phyloP scores from a whole-genome alignment of 768 basidiomycete species.

The Cystobasidium ongulense region DNA sequence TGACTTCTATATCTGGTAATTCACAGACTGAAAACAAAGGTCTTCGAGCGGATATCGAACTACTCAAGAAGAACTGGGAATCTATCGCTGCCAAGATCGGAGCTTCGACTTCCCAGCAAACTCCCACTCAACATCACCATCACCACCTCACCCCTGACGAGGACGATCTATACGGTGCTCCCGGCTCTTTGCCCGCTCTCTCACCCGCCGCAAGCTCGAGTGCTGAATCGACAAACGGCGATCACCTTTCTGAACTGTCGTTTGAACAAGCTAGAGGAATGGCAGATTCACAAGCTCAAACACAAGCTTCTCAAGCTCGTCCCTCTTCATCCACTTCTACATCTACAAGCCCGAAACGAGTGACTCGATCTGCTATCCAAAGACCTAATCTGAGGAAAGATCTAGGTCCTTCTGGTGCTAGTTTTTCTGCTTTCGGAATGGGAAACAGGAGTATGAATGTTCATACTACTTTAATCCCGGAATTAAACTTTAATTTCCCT shows the following conservation, averaged over 20 bases:
- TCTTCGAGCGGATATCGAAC: conserved; percentile 45
- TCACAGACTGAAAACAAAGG: conserved; percentile 32
- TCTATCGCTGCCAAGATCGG: conserved; percentile 39
- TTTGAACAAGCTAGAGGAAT: conserved; percentile 34
- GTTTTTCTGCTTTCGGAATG: conserved; percentile 17
- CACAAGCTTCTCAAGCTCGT: conserved; percentile 3
- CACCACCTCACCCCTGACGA: conserved; percentile 9
- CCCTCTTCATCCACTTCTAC: conserved; percentile 34
- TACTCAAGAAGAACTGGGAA: conserved; percentile 46
- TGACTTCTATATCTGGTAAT: not conserved
- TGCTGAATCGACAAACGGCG: conserved; percentile 26
- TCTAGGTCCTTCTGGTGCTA: conserved; percentile 33
- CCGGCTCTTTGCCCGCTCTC: conserved; percentile 12
- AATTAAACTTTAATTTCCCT: conserved; percentile 12
- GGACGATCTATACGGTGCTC: conserved; percentile 26
- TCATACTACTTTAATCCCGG: conserved; percentile 37
- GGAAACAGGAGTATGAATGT: conserved; percentile 28
- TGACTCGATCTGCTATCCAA: not conserved
- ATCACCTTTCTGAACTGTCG: conserved; percentile 21
- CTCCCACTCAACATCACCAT: not conserved
- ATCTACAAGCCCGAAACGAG: conserved; percentile 33
- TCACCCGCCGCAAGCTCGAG: conserved; percentile 10
- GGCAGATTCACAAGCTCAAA: conserved; percentile 1
- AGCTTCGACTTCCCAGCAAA: not conserved
- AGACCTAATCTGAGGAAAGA: conserved; percentile 47